Conservation (phyloP, 1,284 basidiomycete genomes). For the Stygiomarasmius scandens region DNA sequence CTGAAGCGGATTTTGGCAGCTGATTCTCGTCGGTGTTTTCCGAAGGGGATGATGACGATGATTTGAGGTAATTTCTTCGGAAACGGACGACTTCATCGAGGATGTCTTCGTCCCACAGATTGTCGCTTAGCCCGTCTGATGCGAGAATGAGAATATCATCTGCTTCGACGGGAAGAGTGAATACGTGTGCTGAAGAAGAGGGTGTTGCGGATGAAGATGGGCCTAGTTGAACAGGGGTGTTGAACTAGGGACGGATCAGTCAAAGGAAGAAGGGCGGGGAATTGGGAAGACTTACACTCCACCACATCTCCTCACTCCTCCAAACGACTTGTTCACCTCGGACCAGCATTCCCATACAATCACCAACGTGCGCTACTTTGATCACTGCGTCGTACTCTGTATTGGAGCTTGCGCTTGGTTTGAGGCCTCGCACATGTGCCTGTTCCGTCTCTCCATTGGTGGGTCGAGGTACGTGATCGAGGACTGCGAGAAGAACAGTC, state of each 20-base stretch:
- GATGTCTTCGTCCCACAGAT: slow-evolving; percentile 94
- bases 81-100: slow-evolving; percentile 85
- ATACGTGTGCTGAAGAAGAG: slow-evolving; percentile 67
- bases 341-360: slow-evolving; percentile 88
- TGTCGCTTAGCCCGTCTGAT: slow-evolving; percentile 90
- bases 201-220: slow-evolving; percentile 75
- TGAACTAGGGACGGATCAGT: slow-evolving; percentile 58
- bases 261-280: slow-evolving; percentile 8
- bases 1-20: slow-evolving; percentile 9
- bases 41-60: not conserved
- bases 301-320: slow-evolving; percentile 94
- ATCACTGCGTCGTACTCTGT: slow-evolving; percentile 68
- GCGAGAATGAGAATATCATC: slow-evolving; percentile 92
- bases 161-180: slow-evolving; percentile 77
- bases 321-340: slow-evolving; percentile 80
- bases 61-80: slow-evolving; percentile 39
- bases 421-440: slow-evolving; percentile 9
- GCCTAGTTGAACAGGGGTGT: slow-evolving; percentile 88
- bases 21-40: not conserved
- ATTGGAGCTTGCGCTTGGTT: not conserved
- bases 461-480: slow-evolving; percentile 49
- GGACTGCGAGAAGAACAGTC: slow-evolving; percentile 67
- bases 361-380: slow-evolving; percentile 89
- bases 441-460: slow-evolving; percentile 31
- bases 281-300: slow-evolving; percentile 54